Base-by-base conservation (phyloP, 192 early-diverging fungal species). In the Backusella parvicylindrica region DNA sequence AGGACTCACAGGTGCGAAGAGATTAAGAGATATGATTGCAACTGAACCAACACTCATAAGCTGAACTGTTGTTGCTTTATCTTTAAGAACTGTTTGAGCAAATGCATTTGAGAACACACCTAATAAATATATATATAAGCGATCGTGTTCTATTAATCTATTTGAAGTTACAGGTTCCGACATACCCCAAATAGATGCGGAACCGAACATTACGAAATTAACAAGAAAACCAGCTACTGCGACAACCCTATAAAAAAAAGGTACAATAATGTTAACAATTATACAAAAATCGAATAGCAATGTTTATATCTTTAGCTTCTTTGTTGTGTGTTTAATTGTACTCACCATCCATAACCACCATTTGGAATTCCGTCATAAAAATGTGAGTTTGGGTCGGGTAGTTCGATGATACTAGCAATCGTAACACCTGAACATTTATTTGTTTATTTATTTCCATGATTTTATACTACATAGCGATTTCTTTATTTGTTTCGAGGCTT, bases 21-120 rank as follows among this genome's bases (percentile, higher is more conserved):
- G 8, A 30, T 77, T 77, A 21, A 77, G 32, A 9, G 30, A 40
- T 18, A 70, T 64, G 43, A 77, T 63, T 7, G 41, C 21, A 49
- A 49, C 33, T 5, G 68, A 33, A 2, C 76, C 70, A 13, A 77
- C 68, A 64, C 76, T 64, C 76, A 77, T 77, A 9, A 77, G 40
- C 26, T 72, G 70, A 1, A 77, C 21, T 9, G 64, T 77, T 2
- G 70, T 49, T 63, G 74, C 66, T 50, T 72, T 71, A 12, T 50
- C 71, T 64, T 71, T 63, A 7, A 72, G 35, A 32, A 64, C 11
- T 18, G 31, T 50, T 37, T 26, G 49, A 35, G 69, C 63, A 37
- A 67, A 64, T 18, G 50, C 76, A 65, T 71, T 71, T 36, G 76
- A 77, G 35, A 77, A 77, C 9, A 77, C 70, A 38, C 76, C 76